A percentile compares a stretch with the other conserved stretches of the same genome.
These are phyloP conservation scores for Allomyces javanicus DNA, from an alignment of 192 early-diverging fungal genomes.

Conservation along the genomic window DNA sequence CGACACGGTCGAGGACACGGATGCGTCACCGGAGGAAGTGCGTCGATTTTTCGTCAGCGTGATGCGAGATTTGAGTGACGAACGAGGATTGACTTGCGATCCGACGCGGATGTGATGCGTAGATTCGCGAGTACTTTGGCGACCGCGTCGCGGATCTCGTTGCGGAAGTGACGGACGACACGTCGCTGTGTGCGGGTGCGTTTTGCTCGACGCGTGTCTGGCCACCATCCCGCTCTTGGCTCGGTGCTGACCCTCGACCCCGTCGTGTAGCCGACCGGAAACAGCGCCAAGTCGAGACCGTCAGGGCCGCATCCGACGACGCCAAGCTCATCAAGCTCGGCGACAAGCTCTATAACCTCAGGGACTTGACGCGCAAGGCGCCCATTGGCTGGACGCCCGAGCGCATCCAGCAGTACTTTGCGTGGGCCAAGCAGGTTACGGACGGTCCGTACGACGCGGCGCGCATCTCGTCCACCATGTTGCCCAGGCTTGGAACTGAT, in stretches of 20 bases:
- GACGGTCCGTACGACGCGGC: constrained; percentile 12
- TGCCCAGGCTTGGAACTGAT: neutral
- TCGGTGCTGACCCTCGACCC: no score
- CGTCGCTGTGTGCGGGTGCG: constrained; percentile 12
- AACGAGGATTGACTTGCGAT: neutral
- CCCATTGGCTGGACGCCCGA: constrained; percentile 31
- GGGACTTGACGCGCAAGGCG: constrained; percentile 18
- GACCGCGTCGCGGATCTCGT: constrained; percentile 23
- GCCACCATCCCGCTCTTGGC: no score
- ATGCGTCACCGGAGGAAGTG: constrained; percentile 37
- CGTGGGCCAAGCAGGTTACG: constrained; percentile 37
- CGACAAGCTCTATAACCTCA: constrained; percentile 42
- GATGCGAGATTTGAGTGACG: neutral
- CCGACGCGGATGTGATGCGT: neutral
- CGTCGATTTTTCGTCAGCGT: neutral
- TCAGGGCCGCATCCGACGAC: constrained; percentile 25
- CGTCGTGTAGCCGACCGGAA: constrained; percentile 17
- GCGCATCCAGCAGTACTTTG: constrained; percentile 31
- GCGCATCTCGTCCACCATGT: neutral
- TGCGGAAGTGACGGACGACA: constrained; percentile 40
- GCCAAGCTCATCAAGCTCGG: constrained; percentile 46
- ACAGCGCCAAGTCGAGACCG: constrained; percentile 30
- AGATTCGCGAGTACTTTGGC: constrained; percentile 28
- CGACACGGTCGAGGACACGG: constrained; percentile 49
- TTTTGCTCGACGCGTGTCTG: no score